Evolutionary conservation across 805 yeast species (phyloP).

Genomic region (Metschnikowia lunata): DNA sequence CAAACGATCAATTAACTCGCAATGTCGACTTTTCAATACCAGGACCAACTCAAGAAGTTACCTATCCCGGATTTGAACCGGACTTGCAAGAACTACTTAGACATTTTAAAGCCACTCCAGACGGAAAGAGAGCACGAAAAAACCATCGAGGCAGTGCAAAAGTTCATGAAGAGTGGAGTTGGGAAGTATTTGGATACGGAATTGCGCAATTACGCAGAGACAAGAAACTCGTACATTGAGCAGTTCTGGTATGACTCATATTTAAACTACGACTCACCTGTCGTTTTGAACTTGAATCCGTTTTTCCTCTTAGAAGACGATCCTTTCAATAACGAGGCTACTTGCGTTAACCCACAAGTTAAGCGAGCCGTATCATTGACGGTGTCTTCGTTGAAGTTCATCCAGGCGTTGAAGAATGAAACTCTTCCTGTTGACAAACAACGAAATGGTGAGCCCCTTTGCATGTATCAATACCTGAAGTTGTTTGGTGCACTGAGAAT

Average conservation of each 20-base stretch:
- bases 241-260: conserved; percentile 94
- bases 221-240: conserved; percentile 78
- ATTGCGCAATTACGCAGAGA: conserved; percentile 55
- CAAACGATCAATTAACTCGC: neutral
- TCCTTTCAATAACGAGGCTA: conserved; percentile 63
- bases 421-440: conserved; percentile 69
- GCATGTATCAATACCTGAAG: conserved; percentile 89
- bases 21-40: conserved; percentile 49
- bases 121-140: conserved; percentile 63
- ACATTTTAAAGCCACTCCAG: conserved; percentile 74
- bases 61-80: conserved; percentile 77
- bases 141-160: conserved; percentile 55
- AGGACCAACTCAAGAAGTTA: conserved; percentile 54
- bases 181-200: conserved; percentile 61
- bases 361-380: conserved; percentile 79
- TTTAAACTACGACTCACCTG: conserved; percentile 81
- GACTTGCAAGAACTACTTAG: conserved; percentile 63
- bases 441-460: conserved; percentile 58
- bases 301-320: conserved; percentile 88
- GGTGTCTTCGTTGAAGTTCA: conserved; percentile 71
- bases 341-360: conserved; percentile 51
- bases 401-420: conserved; percentile 70
- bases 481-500: conserved; percentile 85
- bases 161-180: conserved; percentile 47
- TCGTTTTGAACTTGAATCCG: conserved; percentile 88